Evolutionary conservation across 176 grass and related monocot species (phyloP), one percentile per base, ranked within the genome.

Genomic region (Urochloa ruziziensis): DNA sequence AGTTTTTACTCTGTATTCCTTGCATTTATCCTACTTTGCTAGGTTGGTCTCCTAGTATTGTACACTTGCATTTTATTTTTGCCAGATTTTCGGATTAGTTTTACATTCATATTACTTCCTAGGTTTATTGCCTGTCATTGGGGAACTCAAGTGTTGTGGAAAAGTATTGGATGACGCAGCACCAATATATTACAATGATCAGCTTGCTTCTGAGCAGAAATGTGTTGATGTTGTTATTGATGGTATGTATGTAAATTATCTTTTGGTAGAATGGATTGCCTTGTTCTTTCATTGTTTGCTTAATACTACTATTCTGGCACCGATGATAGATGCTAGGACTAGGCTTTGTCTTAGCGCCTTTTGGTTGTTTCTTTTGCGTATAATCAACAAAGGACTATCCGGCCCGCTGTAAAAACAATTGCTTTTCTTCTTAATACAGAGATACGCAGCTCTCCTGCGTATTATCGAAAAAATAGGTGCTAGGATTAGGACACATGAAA

Each of bases 71-170:
- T 78, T 64, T 79, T 48, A 34, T 25, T n/a, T 10, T 65, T 65
- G 2, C 27, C 18, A 48, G 21, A 34, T 63, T 67, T 66, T 23
- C 46, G 49, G 8, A 52, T 67, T 30, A 62, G 36, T 52, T 32
- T 35, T 63, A 23, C 59, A 30, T 32, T 80, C 37, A 37, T 36
- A 19, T 67, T 80, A 53, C 46, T 67, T 65, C 67, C 72, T 86
- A 98, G 96, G 96, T 68, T 77, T 98, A 84, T 82, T 98, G 49
- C 96, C 96, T 77, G 74, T 93, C 49, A 91, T 98, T 77, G 82
- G 91, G 39, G 78, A 91, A 58, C 56, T 98, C 25, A 91, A 49
- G 69, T 93, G 51, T 44, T 86, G 78, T 61, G 96, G 87, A 44
- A 85, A 90, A 80, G 64, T 85, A 67, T 68, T 98, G 56, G 84